These are phyloP conservation scores for Apiotrichum laibachii DNA, from an alignment of 1,284 basidiomycete genomes.

Conservation along the genomic window DNA sequence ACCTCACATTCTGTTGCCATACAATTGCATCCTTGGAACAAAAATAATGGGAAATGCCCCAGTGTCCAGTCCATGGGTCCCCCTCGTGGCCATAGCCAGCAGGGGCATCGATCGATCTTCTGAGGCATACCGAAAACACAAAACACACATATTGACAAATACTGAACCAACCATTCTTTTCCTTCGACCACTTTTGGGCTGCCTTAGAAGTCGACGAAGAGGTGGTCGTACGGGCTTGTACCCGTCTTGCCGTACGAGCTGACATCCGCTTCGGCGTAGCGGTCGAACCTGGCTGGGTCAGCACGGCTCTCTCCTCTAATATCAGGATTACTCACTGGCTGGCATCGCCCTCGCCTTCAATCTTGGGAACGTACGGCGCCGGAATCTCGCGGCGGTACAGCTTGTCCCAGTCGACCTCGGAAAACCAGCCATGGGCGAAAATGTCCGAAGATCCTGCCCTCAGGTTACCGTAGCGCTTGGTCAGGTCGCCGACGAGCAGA, in stretches of 20 bases:
- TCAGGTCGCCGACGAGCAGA: constrained; percentile 84
- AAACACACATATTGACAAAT: too few relatives aligned
- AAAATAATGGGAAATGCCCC: neutral
- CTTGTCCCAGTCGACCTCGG: constrained; percentile 91
- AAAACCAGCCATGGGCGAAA: constrained; percentile 94
- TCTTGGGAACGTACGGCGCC: constrained; percentile 91
- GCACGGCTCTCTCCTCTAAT: neutral
- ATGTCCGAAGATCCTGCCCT: constrained; percentile 90
- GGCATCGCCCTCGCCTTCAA: constrained; percentile 78
- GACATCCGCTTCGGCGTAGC: constrained; percentile 52
- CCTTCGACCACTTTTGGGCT: neutral
- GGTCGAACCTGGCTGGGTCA: constrained; percentile 45
- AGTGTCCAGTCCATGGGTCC: too few relatives aligned
- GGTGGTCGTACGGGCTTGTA: constrained; percentile 49
- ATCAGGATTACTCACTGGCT: constrained; percentile 67
- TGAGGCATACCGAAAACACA: too few relatives aligned
- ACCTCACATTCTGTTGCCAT: neutral
- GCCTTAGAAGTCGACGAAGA: constrained; percentile 49
- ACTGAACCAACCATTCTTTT: too few relatives aligned
- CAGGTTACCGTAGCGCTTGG: constrained; percentile 90
- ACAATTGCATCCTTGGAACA: neutral
- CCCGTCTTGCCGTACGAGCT: constrained; percentile 52
- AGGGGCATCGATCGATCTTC: too few relatives aligned
- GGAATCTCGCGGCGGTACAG: constrained; percentile 82
- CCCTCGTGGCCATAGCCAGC: too few relatives aligned